phyloP scores from a whole-genome alignment of 148 eudicot genomes.

The Vaccinium myrtillus region DNA sequence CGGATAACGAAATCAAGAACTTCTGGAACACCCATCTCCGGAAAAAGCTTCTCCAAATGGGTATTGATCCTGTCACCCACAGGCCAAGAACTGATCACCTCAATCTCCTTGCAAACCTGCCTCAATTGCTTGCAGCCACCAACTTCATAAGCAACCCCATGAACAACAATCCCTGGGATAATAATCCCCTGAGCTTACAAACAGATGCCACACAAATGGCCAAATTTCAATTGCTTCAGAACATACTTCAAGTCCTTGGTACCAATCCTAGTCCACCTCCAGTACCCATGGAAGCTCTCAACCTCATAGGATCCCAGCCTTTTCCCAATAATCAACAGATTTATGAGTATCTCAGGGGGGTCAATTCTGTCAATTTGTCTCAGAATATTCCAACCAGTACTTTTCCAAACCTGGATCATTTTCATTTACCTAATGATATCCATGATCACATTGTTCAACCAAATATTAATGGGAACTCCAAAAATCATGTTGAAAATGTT shows the following conservation, averaged over 20 bases:
- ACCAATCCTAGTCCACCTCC: constrained; percentile 20
- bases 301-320: constrained; percentile 14
- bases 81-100: constrained; percentile 44
- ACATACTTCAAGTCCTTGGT: constrained; percentile 43
- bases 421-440: background rate
- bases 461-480: background rate
- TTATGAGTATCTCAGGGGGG: constrained; percentile 16
- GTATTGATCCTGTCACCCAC: constrained; percentile 63
- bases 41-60: constrained; percentile 66
- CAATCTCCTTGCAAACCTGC: constrained; percentile 41
- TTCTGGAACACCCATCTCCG: constrained; percentile 58
- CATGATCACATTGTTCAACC: constrained; percentile 1
- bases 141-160: constrained; percentile 7
- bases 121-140: constrained; percentile 37
- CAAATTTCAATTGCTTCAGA: constrained; percentile 44
- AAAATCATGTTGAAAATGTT: constrained; percentile 6
- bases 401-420: constrained; percentile 9
- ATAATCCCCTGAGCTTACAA: constrained; percentile 20
- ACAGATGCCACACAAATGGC: constrained; percentile 42
- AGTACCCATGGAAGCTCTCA: constrained; percentile 19
- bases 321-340: constrained; percentile 13
- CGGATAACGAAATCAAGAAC: constrained; percentile 61
- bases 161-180: constrained; percentile 14
- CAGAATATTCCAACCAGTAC: constrained; percentile 7
- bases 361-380: constrained; percentile 19